phyloP scores from a whole-genome alignment of 768 basidiomycete species.

The Candolleomyces aberdarensis region DNA sequence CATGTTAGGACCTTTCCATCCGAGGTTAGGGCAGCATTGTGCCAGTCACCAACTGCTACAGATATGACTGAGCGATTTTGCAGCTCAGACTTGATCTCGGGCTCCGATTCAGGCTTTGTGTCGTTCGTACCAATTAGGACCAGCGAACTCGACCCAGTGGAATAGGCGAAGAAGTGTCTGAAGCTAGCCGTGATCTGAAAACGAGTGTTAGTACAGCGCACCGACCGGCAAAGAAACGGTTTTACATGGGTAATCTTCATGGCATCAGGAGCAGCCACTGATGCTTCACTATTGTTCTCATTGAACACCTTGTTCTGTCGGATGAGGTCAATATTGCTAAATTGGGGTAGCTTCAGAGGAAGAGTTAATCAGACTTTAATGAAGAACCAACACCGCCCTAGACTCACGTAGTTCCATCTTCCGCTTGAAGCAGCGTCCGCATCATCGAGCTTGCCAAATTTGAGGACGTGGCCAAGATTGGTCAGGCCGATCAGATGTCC shows the following conservation, averaged over 20 bases:
- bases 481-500: constrained; percentile 76
- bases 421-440: constrained; percentile 37
- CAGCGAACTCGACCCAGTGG: constrained; percentile 64
- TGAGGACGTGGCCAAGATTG: constrained; percentile 73
- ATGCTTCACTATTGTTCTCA: constrained; percentile 11
- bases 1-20: constrained; percentile 77
- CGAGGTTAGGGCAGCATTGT: constrained; percentile 80
- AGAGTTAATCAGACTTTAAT: constrained; percentile 3
- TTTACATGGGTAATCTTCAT: constrained; percentile 77
- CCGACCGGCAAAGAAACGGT: neutral
- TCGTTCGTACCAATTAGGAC: constrained; percentile 66
- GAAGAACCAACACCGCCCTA: neutral
- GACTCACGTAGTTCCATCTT: constrained; percentile 70
- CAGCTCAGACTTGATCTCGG: constrained; percentile 66
- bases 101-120: constrained; percentile 41
- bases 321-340: constrained; percentile 61
- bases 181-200: constrained; percentile 83
- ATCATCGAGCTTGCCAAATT: constrained; percentile 45
- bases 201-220: constrained; percentile 7
- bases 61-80: constrained; percentile 81
- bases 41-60: constrained; percentile 90
- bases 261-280: constrained; percentile 35
- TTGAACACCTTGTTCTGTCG: constrained; percentile 42
- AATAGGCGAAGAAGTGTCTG: constrained; percentile 77
- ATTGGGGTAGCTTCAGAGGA: constrained; percentile 59